Conservation (phyloP, 176 grass and related monocot genomes). For the Panicum miliaceum region DNA sequence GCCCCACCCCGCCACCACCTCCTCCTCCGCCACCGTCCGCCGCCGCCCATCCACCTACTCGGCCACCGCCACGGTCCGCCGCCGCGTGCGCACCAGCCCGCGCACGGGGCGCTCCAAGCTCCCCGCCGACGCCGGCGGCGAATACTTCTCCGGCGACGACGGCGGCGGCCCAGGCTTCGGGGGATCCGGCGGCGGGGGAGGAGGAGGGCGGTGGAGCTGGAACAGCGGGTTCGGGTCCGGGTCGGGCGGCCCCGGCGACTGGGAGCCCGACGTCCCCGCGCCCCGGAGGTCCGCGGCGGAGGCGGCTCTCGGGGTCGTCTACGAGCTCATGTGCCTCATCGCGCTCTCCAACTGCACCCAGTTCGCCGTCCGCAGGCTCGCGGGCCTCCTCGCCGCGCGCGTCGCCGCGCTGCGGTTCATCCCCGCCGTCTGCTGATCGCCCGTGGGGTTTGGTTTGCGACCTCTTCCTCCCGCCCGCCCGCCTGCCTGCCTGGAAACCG, state of each 20-base stretch:
- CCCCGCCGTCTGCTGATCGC: constrained; percentile 44
- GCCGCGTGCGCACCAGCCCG: constrained; percentile 47
- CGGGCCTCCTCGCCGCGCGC: constrained; percentile 39
- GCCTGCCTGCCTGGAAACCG: constrained; percentile 9
- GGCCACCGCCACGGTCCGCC: constrained; percentile 45
- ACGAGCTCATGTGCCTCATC: constrained; percentile 67
- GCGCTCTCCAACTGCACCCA: constrained; percentile 70
- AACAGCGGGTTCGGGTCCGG: constrained; percentile 23
- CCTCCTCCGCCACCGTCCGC: constrained; percentile 9
- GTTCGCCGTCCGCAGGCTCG: constrained; percentile 60
- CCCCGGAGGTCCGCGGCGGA: constrained; percentile 39
- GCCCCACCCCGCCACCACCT: neutral
- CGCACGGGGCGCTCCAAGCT: constrained; percentile 47
- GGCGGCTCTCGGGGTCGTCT: constrained; percentile 42
- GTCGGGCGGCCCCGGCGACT: constrained; percentile 34
- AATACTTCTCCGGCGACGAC: constrained; percentile 52
- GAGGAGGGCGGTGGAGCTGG: constrained; percentile 19
- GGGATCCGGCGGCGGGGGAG: constrained; percentile 13
- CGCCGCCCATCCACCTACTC: constrained; percentile 25
- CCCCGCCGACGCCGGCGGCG: constrained; percentile 37
- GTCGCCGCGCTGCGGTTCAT: constrained; percentile 50
- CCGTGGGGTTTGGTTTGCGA: neutral
- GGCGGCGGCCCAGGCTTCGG: constrained; percentile 40
- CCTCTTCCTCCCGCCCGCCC: neutral
- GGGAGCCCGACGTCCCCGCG: constrained; percentile 49